Conservation (phyloP, 345 rosid species). For the Conringia planisiliqua region DNA sequence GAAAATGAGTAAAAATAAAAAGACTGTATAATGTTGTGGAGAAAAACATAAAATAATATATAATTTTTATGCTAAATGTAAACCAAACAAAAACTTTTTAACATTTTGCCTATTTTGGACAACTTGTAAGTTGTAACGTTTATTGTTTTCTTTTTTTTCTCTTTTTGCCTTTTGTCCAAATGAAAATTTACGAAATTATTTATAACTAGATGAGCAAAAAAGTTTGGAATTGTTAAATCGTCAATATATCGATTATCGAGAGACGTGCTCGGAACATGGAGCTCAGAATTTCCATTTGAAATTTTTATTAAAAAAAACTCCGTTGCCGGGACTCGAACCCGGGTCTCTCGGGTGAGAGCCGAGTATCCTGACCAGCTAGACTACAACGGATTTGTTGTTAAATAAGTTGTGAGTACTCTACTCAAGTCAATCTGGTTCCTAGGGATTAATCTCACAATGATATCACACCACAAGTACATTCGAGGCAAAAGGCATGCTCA, state of each 20-base stretch:
- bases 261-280: neutral
- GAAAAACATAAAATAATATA: no score
- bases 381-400: slow-evolving; percentile 34
- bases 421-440: no score
- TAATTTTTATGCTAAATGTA: no score
- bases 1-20: neutral
- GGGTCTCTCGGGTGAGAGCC: slow-evolving; percentile 77
- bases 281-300: neutral
- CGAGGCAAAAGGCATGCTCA: no score
- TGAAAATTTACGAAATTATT: neutral
- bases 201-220: neutral
- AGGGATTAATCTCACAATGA: no score
- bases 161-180: neutral
- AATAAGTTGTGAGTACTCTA: no score
- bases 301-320: slow-evolving; percentile 28
- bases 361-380: slow-evolving; percentile 68
- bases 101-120: no score
- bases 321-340: slow-evolving; percentile 71
- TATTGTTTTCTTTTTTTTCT: neutral
- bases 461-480: no score
- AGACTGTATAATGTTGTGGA: neutral
- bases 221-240: neutral
- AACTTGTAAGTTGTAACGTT: neutral
- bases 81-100: neutral
- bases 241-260: neutral